phyloP scores from a whole-genome alignment of 495 filamentous ascomycete genomes.

The Trichoderma gamsii region DNA sequence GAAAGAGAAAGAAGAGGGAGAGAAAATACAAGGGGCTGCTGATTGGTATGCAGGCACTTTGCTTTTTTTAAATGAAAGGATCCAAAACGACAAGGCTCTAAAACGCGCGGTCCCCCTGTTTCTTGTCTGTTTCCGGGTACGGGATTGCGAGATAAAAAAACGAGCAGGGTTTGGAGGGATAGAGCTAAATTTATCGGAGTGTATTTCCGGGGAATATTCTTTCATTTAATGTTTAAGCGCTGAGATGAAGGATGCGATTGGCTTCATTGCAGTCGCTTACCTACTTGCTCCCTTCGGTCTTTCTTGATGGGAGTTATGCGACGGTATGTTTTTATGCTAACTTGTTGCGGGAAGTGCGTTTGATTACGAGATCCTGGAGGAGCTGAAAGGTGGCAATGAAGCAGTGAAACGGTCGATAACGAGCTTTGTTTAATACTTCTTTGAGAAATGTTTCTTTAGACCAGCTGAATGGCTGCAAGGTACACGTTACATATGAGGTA shows the following conservation, averaged over 20 bases:
- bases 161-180: background rate
- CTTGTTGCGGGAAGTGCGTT: no score
- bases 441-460: no score
- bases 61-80: constrained; percentile 10
- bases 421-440: no score
- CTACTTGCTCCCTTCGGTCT: background rate
- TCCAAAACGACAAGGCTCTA: background rate
- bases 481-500: background rate
- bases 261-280: background rate
- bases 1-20: background rate
- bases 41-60: background rate
- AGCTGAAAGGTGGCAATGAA: no score
- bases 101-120: background rate
- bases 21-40: background rate
- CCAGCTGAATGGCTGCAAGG: background rate
- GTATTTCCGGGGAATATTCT: background rate
- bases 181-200: background rate
- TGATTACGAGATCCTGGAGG: no score
- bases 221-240: background rate
- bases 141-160: background rate
- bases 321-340: background rate
- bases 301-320: background rate
- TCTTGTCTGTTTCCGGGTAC: constrained; percentile 7
- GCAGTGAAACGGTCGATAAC: no score
- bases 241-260: background rate